Evolutionary conservation across 768 basidiomycete species (phyloP).

Genomic region (Trametes meyenii): DNA sequence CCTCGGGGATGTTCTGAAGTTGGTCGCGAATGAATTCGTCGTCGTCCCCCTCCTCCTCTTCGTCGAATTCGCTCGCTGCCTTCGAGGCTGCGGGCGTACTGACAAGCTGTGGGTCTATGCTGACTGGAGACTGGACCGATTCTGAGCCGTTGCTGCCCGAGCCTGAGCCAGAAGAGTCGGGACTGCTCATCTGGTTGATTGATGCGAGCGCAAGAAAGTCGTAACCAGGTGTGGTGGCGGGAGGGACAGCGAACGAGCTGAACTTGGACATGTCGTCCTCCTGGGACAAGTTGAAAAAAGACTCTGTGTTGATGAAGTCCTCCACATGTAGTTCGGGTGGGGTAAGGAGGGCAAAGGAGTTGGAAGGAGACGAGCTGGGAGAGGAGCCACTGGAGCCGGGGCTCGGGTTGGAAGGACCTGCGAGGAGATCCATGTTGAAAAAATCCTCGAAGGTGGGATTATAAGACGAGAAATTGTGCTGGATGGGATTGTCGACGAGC

Average conservation of each 20-base stretch:
- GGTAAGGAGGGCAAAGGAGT: constrained; percentile 32
- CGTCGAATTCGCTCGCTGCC: constrained; percentile 44
- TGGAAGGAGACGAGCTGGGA: constrained; percentile 33
- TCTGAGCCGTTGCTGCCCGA: constrained; percentile 22
- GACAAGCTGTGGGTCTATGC: constrained; percentile 80
- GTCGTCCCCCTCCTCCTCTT: constrained; percentile 39
- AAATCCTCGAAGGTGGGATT: constrained; percentile 58
- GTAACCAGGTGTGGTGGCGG: constrained; percentile 33
- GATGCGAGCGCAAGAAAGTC: constrained; percentile 43
- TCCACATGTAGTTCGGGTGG: constrained; percentile 29
- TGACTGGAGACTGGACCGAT: constrained; percentile 33
- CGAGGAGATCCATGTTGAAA: constrained; percentile 65
- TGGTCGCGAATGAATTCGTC: constrained; percentile 39
- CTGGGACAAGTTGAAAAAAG: constrained; percentile 33
- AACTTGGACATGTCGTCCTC: constrained; percentile 35
- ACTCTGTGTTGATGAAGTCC: constrained; percentile 22
- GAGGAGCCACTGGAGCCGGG: constrained; percentile 29
- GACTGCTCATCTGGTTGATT: constrained; percentile 31
- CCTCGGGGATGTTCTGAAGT: constrained; percentile 33
- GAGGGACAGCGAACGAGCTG: constrained; percentile 29
- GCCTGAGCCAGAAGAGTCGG: constrained; percentile 30
- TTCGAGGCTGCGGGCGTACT: constrained; percentile 58
- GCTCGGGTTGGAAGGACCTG: constrained; percentile 31
- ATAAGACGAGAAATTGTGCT: constrained; percentile 26
- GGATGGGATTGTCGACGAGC: constrained; percentile 46